A percentile compares a stretch with the other conserved stretches of the same genome.
phyloP scores from a whole-genome alignment of 2,329 filamentous ascomycete species.

The Penicillium sp. region DNA sequence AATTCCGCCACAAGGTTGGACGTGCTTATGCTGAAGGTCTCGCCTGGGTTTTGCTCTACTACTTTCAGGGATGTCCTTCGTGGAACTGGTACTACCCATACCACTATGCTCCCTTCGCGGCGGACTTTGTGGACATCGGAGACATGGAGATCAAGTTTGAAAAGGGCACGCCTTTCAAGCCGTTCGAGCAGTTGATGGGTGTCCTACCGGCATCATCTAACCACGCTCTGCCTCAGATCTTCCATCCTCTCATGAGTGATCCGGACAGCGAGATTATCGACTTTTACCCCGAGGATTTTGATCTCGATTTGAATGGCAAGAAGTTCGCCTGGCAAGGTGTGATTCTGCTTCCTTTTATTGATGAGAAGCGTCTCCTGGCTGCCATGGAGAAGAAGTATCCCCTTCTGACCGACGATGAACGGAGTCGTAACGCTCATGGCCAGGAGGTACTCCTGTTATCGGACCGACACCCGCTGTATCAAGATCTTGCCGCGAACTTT shows the following conservation, averaged over 20 bases:
- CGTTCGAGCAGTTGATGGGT: conserved; percentile 97
- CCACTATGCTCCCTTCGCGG: conserved; percentile 95
- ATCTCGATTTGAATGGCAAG: conserved; percentile 91
- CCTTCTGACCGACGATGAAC: conserved; percentile 70
- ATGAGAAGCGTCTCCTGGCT: conserved; percentile 75
- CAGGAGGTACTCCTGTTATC: conserved; percentile 79
- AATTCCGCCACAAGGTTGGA: conserved; percentile 84
- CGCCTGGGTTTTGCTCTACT: conserved; percentile 92
- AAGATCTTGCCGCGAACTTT: conserved; percentile 76
- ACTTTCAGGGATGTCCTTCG: conserved; percentile 95
- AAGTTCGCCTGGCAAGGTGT: conserved; percentile 99
- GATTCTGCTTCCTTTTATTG: conserved; percentile 89
- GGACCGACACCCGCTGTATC: conserved; percentile 77
- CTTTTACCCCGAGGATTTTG: conserved; percentile 94
- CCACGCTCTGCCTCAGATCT: conserved; percentile 80
- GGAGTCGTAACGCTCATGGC: conserved; percentile 71
- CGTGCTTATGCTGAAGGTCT: conserved; percentile 90
- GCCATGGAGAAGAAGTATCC: conserved; percentile 83
- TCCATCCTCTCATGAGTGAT: conserved; percentile 86
- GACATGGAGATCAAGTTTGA: conserved; percentile 77
- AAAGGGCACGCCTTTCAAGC: conserved; percentile 78
- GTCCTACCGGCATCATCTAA: conserved; percentile 90
- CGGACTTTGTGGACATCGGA: conserved; percentile 80
- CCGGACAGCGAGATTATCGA: conserved; percentile 89
- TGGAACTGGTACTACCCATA: conserved; percentile 99